Conservation (phyloP, 805 yeast genomes). For the Saccharomyces eubayanus region DNA sequence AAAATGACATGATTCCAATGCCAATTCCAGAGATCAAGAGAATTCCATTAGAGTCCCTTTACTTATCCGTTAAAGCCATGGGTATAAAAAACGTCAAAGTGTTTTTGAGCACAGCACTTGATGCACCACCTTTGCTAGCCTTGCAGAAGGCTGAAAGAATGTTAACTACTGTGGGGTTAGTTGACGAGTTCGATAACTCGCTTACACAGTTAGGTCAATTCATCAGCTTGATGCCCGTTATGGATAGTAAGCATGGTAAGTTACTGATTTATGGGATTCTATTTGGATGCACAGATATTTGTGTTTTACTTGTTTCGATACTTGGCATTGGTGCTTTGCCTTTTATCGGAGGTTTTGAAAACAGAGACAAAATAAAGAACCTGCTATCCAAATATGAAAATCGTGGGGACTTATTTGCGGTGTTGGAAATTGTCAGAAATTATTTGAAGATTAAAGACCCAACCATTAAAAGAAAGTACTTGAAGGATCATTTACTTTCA, state of each 20-base stretch:
- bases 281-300: constrained; percentile 70
- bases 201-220: constrained; percentile 75
- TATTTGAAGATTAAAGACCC: constrained; percentile 34
- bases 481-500: constrained; percentile 54
- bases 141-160: constrained; percentile 35
- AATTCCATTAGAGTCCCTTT: constrained; percentile 74
- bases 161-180: constrained; percentile 66
- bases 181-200: constrained; percentile 36
- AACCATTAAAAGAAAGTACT: constrained; percentile 34
- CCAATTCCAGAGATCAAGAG: constrained; percentile 88
- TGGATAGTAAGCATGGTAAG: constrained; percentile 80
- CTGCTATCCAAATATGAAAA: constrained; percentile 27
- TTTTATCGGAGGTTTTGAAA: constrained; percentile 53
- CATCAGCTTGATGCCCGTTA: constrained; percentile 71
- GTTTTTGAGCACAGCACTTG: constrained; percentile 69
- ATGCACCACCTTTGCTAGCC: constrained; percentile 54
- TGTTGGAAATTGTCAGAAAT: constrained; percentile 48
- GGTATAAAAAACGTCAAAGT: constrained; percentile 63
- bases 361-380: constrained; percentile 53
- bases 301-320: constrained; percentile 75
- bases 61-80: constrained; percentile 80
- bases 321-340: constrained; percentile 62
- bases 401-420: constrained; percentile 70
- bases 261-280: constrained; percentile 69
- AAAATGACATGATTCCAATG: constrained; percentile 49